Percentiles rank a stretch among this genome's conserved stretches.
phyloP scores from a whole-genome alignment of 345 rosid species.

The Psidium friedrichsthalianum region DNA sequence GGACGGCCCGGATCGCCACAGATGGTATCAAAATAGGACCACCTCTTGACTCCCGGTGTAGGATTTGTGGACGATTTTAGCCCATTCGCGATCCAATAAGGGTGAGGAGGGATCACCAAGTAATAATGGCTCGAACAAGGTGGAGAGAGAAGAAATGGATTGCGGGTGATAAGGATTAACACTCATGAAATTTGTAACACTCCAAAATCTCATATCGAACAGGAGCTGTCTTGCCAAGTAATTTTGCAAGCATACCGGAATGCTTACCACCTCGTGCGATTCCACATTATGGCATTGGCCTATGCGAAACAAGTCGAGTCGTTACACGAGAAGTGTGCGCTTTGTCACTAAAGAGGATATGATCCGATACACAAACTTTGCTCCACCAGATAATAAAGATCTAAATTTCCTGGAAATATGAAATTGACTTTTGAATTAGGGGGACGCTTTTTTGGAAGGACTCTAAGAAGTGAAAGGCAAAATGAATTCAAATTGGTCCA shows the following conservation, averaged over 20 bases:
- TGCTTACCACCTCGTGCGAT: not conserved
- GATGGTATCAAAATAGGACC: not conserved
- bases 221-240: not conserved
- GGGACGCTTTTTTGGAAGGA: not conserved
- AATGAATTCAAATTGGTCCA: not conserved
- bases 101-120: not conserved
- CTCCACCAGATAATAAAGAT: not conserved
- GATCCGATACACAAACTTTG: not conserved
- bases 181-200: too few species aligned
- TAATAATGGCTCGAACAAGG: not conserved
- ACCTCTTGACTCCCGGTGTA: not conserved
- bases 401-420: not conserved
- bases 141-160: not conserved
- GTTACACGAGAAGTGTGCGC: not conserved
- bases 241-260: not conserved
- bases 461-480: not conserved
- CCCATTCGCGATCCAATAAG: too few species aligned
- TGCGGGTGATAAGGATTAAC: too few species aligned
- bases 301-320: not conserved
- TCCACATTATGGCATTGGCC: not conserved
- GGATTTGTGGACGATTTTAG: not conserved
- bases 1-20: not conserved
- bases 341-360: not conserved
- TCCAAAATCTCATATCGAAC: not conserved
- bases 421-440: not conserved